phyloP scores from a whole-genome alignment of 257 asterid genomes.

The Solanum pennellii region DNA sequence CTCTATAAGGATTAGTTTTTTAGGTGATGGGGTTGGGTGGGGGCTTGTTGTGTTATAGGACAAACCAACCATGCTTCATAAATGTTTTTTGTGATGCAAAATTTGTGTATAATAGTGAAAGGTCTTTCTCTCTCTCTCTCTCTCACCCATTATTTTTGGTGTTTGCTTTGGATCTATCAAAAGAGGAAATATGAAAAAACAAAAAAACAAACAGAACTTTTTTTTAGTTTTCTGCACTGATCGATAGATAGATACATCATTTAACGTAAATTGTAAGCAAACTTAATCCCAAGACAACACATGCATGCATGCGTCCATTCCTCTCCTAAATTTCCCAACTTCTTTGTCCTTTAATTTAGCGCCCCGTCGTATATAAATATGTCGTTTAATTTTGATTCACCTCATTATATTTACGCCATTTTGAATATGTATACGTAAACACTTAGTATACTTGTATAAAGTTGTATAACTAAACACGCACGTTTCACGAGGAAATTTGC shows the following conservation, averaged over 20 bases:
- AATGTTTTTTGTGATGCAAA: not conserved
- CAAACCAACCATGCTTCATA: not conserved
- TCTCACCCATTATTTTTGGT: not conserved
- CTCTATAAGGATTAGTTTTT: not conserved
- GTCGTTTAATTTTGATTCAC: no score
- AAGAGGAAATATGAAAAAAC: not conserved
- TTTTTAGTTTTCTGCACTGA: not conserved
- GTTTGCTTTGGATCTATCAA: conserved; percentile 15
- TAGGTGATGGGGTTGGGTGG: not conserved
- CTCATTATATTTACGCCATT: not conserved
- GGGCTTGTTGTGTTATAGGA: not conserved
- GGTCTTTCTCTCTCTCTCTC: not conserved
- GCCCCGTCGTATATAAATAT: no score
- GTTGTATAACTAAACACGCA: not conserved
- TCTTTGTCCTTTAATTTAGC: not conserved
- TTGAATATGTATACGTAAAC: not conserved
- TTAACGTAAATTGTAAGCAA: conserved; percentile 16
- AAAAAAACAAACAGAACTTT: not conserved
- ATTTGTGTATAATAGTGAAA: not conserved
- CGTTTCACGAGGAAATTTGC: not conserved
- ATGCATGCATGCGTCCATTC: not conserved
- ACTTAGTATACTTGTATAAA: not conserved
- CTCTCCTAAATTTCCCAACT: not conserved
- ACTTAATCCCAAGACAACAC: conserved; percentile 7
- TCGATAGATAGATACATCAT: not conserved